Evolutionary conservation across 345 rosid genomes (phyloP), one percentile per base, ranked within the genome.

Genomic region (Anacardium occidentale): DNA sequence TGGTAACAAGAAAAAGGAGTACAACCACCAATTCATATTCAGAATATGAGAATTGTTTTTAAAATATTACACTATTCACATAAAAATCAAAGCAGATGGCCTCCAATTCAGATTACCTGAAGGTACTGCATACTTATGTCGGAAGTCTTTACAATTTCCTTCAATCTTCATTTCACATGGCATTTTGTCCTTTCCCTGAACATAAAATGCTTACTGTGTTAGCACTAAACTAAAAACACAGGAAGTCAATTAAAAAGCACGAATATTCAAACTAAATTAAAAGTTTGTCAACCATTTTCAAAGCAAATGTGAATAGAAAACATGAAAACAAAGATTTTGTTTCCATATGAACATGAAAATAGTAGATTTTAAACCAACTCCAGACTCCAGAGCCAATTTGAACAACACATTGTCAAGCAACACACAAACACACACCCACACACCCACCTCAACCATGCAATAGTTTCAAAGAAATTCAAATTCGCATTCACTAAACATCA

Each of bases 131-230:
- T 83, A 62, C 62, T 81, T 80, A 53, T 66, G 55, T 45, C 64
- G 76, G 76, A 83, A 91, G 68, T 76, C 74, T 73, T 78, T 85
- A 68, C 78, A 47, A 66, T 80, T 81, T 62, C 85, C 86, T 68
- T 80, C 79, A 56, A 85, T 83, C 80, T 86, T 89, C 83, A 75
- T 74, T 75, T 76, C 79, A 66, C 68, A 71, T 21, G 68, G 74
- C 37, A 77, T 76, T 11, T 74, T 74, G 68, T 59, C 77, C 69
- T 74, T 83, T 64, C 76, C 92, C 98, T 94, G 54, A 34, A 78
- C 63, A 85, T 34, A 37, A 62, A 34, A 78, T 74, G 18, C 50
- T 18, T 67, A 55, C 21, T 6, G 21, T n/a, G 40, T 78, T 57
- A 76, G 73, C 20, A 11, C 45, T 64, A 55, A 67, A 66, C 42